Evolutionary conservation across 2,329 filamentous ascomycete species (phyloP), one percentile per base, ranked within the genome.

Genomic region (Apiospora koreana): DNA sequence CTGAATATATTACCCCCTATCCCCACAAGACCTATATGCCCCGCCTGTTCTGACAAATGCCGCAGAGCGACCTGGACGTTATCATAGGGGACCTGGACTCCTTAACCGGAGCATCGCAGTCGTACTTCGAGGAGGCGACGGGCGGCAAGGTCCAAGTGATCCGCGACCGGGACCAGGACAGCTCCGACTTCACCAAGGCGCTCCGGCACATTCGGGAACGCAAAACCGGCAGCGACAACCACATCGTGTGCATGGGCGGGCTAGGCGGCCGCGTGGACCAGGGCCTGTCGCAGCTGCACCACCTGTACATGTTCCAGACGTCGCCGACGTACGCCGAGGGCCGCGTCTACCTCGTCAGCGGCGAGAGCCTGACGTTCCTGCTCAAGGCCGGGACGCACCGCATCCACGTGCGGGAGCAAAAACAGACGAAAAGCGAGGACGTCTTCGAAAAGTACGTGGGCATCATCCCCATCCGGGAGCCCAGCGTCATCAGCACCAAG

Each of bases 81-180:
- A 94, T 99, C 72, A 90, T 97, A 75, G 96, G 96, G 65, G 96
- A 99, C 79, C 87, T 99, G 12, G 96, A 99, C 82, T 98, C 95
- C 4, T 84, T 98, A 23, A 83, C 83, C 2, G 84, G 88, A 12
- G 81, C 88, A 16, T 87, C 93, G 14, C 86, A 86, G 68, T 76
- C 85, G n/a, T 92, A 92, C 81, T 97, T 95, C 81, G 84, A 87
- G 43, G 3, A 50, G 82, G 84, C 28, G 85, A 86, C 68, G 80
- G 78, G 21, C 77, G 69, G 80, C 85, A 38, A 72, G 12, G 87
- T 94, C 1, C 77, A 85, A 16, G 85, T 98, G 68, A 86, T 94
- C 73, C 84, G 90, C 75, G 90, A 95, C 73, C 79, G 85, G n/a
- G 93, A 97, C 78, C 94, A 98, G 80, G 89, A 97, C 75, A 92